Base-by-base conservation (phyloP, 2,329 filamentous ascomycete genomes). In the Chalaropsis thielavioides region DNA sequence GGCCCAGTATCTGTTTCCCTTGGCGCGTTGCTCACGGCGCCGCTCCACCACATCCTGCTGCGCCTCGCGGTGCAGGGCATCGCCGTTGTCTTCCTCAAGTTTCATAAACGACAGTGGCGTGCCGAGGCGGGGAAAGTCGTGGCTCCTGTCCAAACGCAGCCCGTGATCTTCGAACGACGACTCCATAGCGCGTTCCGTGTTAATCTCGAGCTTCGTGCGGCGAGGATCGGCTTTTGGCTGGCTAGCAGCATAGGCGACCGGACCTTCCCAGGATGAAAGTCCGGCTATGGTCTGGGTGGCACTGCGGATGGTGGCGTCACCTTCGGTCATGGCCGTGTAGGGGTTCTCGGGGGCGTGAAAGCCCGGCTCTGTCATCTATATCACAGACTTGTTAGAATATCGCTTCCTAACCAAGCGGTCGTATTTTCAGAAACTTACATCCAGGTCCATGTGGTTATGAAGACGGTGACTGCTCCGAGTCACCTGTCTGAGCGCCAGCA, bases 121-220 rank as follows among this genome's bases (percentile, higher is more conserved):
- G 17, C 60, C 60, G 10, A 62, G 60, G 27, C 60, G 60, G 7
- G 60, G 60, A 19, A 62, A 62, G 40, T 49, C 60, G 7, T 62
- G 60, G 10, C 40, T 62, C 54, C 31, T 31, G 54, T 58, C 54
- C 54, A 58, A 27, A 31, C 54, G 54, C n/a, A 58, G 54, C 54
- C 54, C 54, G 24, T 58, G 54, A 35, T 58, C 54, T 38, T 58
- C 54, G 54, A 58, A 58, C 27, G 60, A 46, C 44, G 44, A 35
- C 41, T 62, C 40, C 60, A 62, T 62, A 27, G 60, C 60, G 44
- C 24, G 41, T 62, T 62, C 60, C 2, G 60, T 62, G 60, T 46
- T 46, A 17, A 62, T 44, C 41, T 46, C 44, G 31, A 62, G 60
- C 31, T 62, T 62, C 17, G 60, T 62, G 15, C 60, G 41, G 38